These are phyloP conservation scores for Syzygium syzygioides DNA, from an alignment of 441 rosid genomes.

Conservation along the genomic window DNA sequence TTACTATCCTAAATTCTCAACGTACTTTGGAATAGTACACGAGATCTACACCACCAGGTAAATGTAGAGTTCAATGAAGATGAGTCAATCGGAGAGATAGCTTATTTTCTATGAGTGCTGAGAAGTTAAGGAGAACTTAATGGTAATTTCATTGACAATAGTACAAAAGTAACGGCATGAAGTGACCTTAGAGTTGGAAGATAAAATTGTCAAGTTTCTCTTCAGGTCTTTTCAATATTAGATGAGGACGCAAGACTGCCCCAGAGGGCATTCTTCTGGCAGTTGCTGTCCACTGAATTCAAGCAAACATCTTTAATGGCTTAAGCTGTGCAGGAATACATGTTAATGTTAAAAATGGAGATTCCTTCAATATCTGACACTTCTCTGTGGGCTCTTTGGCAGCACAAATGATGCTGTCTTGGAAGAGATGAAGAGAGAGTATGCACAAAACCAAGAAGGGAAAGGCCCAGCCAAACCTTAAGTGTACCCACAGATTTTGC, in stretches of 20 bases:
- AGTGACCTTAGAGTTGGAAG: background rate
- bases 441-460: conserved; percentile 53
- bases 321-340: background rate
- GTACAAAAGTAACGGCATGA: background rate
- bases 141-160: background rate
- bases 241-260: background rate
- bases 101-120: background rate
- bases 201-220: background rate
- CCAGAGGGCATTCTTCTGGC: background rate
- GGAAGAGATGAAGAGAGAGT: conserved; percentile 80
- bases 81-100: background rate
- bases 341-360: background rate
- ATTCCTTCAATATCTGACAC: background rate
- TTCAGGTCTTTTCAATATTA: background rate
- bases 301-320: background rate
- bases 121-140: background rate
- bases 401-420: conserved; percentile 73
- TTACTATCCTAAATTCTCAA: background rate
- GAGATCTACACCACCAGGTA: background rate
- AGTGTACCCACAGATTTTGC: background rate
- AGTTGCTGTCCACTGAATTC: background rate
- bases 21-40: background rate
- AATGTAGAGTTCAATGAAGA: background rate
- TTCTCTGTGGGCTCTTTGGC: conserved; percentile 8
- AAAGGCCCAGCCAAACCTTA: conserved; percentile 26